These are phyloP conservation scores for Sonneratia alba DNA, from an alignment of 345 rosid genomes.

Conservation along the genomic window DNA sequence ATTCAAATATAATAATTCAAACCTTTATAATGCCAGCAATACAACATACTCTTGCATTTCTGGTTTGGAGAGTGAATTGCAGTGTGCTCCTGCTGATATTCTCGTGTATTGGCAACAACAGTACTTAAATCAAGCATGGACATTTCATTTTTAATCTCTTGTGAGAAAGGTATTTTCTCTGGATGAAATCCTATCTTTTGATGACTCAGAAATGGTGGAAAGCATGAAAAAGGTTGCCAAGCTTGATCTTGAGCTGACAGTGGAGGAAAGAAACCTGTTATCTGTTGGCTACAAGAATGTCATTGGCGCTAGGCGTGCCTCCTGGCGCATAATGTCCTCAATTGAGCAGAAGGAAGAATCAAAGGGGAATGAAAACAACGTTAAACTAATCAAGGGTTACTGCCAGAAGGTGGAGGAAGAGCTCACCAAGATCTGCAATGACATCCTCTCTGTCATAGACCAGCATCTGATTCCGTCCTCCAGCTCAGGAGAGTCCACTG, in stretches of 20 bases:
- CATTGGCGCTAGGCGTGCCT: conserved; percentile 90
- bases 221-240: conserved; percentile 82
- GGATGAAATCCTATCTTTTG: conserved; percentile 25
- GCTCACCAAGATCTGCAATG: conserved; percentile 73
- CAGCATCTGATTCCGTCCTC: conserved; percentile 76
- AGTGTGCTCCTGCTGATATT: too few relatives aligned
- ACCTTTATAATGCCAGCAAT: too few relatives aligned
- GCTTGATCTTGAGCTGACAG: conserved; percentile 71
- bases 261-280: conserved; percentile 94
- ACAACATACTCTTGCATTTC: too few relatives aligned
- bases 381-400: conserved; percentile 64
- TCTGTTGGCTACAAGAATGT: conserved; percentile 96
- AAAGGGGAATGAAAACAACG: conserved; percentile 78
- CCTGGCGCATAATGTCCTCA: conserved; percentile 97
- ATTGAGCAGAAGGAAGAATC: conserved; percentile 95
- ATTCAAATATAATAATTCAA: too few relatives aligned
- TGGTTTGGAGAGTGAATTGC: too few relatives aligned
- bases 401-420: conserved; percentile 94
- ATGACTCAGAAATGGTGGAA: conserved; percentile 82
- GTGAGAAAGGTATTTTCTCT: too few relatives aligned
- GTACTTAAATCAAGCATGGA: too few relatives aligned
- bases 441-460: conserved; percentile 79
- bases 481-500: conserved; percentile 84
- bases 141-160: too few relatives aligned
- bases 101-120: too few relatives aligned